A percentile compares a stretch with the other conserved stretches of the same genome.
Conservation (phyloP, 768 basidiomycete species). For the Suillus lakei region DNA sequence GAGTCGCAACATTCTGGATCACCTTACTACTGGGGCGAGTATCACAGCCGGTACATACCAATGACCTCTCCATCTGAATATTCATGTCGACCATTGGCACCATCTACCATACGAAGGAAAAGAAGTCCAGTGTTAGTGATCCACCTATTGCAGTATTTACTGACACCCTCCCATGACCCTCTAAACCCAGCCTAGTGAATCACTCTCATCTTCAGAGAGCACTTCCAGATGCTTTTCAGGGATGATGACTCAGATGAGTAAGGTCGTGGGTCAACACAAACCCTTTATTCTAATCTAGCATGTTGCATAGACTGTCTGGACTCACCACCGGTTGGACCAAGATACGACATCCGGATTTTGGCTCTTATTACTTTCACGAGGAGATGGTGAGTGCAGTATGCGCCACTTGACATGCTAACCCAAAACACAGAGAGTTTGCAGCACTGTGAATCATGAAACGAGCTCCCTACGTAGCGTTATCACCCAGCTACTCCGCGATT, state of each 20-base stretch:
- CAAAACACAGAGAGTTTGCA: not conserved
- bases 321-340: slow-evolving; percentile 29
- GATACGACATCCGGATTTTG: slow-evolving; percentile 37
- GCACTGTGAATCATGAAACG: slow-evolving; percentile 7
- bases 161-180: not conserved
- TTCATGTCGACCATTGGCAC: slow-evolving; percentile 1
- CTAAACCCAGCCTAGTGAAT: not conserved
- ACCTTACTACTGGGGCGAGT: not conserved
- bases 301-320: not conserved
- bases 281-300: not conserved
- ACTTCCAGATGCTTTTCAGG: not conserved
- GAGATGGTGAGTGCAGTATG: slow-evolving; percentile 33
- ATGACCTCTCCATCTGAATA: not conserved
- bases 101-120: not conserved
- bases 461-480: not conserved
- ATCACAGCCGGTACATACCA: not conserved
- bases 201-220: not conserved
- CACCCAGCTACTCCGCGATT: not conserved
- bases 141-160: not conserved
- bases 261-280: not conserved
- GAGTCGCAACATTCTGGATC: not conserved
- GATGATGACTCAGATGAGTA: no score
- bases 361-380: slow-evolving; percentile 34
- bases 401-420: slow-evolving; percentile 17
- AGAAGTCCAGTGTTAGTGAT: not conserved